phyloP scores from a whole-genome alignment of 2,329 filamentous ascomycete genomes.

The Lasiodiplodia theobromae region DNA sequence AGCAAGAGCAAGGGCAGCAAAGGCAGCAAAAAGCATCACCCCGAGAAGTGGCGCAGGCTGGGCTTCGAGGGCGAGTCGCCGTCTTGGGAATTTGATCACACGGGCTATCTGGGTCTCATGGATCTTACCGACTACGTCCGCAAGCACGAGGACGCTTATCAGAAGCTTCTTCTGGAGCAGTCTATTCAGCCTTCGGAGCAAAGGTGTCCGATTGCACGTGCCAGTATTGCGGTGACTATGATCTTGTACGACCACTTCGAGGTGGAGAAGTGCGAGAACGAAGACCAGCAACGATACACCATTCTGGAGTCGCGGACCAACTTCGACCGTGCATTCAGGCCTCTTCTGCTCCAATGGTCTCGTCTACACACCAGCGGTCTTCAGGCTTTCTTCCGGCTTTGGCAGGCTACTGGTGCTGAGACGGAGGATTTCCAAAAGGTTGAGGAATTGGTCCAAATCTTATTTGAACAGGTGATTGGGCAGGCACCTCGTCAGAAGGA shows the following conservation, averaged over 20 bases:
- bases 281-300: slow-evolving; percentile 79
- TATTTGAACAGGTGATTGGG: slow-evolving; percentile 89
- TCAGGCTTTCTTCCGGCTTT: slow-evolving; percentile 87
- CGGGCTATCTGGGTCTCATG: slow-evolving; percentile 96
- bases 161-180: slow-evolving; percentile 90
- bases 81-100: slow-evolving; percentile 80
- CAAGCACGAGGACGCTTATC: slow-evolving; percentile 90
- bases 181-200: slow-evolving; percentile 73
- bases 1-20: slow-evolving; percentile 40
- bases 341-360: slow-evolving; percentile 91
- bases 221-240: slow-evolving; percentile 84
- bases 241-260: slow-evolving; percentile 96
- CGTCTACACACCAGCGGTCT: slow-evolving; percentile 84
- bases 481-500: slow-evolving; percentile 82
- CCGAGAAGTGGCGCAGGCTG: slow-evolving; percentile 90
- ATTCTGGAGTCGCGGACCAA: slow-evolving; percentile 76
- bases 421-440: slow-evolving; percentile 93
- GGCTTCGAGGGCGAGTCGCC: slow-evolving; percentile 93
- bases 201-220: slow-evolving; percentile 85
- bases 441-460: slow-evolving; percentile 82
- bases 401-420: slow-evolving; percentile 88
- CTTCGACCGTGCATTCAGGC: slow-evolving; percentile 85
- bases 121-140: slow-evolving; percentile 92
- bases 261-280: slow-evolving; percentile 81
- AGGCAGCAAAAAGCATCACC: slow-evolving; percentile 73